phyloP scores from a whole-genome alignment of 192 early-diverging fungal species.

The Coemansia sp. region DNA sequence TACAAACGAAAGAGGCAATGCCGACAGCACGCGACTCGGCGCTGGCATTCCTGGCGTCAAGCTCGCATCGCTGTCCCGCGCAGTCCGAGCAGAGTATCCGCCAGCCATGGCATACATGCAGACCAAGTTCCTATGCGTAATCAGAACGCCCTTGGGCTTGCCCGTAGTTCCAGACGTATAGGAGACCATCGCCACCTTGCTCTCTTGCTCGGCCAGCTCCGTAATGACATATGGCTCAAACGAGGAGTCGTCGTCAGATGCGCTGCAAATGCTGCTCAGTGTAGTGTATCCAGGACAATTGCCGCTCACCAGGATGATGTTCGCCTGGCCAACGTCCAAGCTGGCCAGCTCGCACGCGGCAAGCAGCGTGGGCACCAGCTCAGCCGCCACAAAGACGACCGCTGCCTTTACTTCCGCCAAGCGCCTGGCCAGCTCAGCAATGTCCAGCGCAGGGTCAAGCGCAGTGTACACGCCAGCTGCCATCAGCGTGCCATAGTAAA shows the following conservation, averaged over 20 bases:
- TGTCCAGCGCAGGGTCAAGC: conserved; percentile 8
- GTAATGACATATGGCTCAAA: conserved; percentile 3
- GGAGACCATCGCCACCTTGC: conserved; percentile 23
- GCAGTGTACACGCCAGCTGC: conserved; percentile 29
- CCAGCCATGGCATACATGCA: conserved; percentile 9
- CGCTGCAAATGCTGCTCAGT: neutral
- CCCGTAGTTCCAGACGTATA: conserved; percentile 53
- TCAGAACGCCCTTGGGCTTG: conserved; percentile 32
- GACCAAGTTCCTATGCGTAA: conserved; percentile 45
- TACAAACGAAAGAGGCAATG: conserved; percentile 21
- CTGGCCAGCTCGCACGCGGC: neutral
- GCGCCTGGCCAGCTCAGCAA: neutral
- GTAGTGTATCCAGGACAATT: neutral
- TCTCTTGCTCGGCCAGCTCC: neutral
- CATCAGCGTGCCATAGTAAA: conserved; percentile 36
- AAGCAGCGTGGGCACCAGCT: conserved; percentile 16
- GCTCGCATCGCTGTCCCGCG: neutral
- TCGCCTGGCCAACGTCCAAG: neutral
- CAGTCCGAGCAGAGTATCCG: conserved; percentile 8
- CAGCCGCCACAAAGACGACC: conserved; percentile 25
- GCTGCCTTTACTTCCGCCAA: conserved; percentile 4
- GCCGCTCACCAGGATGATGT: conserved; percentile 10
- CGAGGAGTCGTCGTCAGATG: neutral
- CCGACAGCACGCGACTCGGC: conserved; percentile 12
- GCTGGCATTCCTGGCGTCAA: neutral